Evolutionary conservation across 139 green algal genomes (phyloP).

Genomic region (Raphidocelis subcapitata): DNA sequence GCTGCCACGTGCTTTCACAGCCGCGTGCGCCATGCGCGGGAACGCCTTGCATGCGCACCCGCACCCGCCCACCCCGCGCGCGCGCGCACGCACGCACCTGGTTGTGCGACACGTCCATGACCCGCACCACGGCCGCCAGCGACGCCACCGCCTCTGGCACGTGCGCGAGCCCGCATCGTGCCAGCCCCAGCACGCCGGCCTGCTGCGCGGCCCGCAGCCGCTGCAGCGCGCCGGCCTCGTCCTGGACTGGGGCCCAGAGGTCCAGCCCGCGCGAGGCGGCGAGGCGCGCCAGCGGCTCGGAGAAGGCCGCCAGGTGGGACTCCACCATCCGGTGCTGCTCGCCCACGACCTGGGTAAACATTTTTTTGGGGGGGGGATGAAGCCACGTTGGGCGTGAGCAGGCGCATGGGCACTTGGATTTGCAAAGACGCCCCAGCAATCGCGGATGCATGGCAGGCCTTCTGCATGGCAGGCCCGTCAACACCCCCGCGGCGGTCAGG

Average conservation of each 20-base stretch:
- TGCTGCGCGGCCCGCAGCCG: conserved; percentile 8
- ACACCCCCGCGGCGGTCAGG: too few relatives aligned
- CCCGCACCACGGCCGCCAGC: background rate
- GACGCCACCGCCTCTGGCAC: too few relatives aligned
- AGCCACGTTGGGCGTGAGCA: background rate
- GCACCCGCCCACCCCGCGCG: too few relatives aligned
- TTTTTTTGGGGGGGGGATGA: background rate
- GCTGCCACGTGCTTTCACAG: too few relatives aligned
- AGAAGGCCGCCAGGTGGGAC: conserved; percentile 18
- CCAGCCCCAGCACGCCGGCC: conserved; percentile 1
- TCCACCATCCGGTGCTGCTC: conserved; percentile 23
- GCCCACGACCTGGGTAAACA: conserved; percentile 18
- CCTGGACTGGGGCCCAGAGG: background rate
- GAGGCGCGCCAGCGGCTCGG: background rate
- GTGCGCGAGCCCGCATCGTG: too few relatives aligned
- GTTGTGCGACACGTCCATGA: conserved; percentile 10
- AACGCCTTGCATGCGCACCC: too few relatives aligned
- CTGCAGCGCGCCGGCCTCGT: background rate
- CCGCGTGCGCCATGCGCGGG: too few relatives aligned
- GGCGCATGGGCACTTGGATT: too few relatives aligned
- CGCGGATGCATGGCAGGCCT: too few relatives aligned
- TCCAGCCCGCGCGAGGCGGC: background rate
- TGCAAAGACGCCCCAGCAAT: too few relatives aligned
- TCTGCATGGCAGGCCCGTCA: too few relatives aligned
- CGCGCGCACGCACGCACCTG: background rate